These are phyloP conservation scores for Protomyces macrosporus DNA, from an alignment of 1,139 yeast species.

Conservation along the genomic window DNA sequence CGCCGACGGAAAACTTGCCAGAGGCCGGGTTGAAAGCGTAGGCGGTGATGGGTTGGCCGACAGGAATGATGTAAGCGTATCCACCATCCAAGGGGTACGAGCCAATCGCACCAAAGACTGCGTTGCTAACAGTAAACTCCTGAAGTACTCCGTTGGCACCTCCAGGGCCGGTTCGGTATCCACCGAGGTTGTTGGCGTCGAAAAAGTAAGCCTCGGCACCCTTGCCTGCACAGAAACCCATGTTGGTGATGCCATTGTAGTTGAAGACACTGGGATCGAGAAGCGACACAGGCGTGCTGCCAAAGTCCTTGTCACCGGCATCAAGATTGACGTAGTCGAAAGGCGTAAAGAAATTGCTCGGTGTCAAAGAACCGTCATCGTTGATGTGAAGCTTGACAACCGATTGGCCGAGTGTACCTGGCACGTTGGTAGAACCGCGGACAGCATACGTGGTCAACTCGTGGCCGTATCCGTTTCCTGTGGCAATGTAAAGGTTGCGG, in stretches of 20 bases:
- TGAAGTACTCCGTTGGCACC: constrained; percentile 9
- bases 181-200: constrained; percentile 6
- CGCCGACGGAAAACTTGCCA: constrained; percentile 1
- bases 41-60: neutral
- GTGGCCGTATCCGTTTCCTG: constrained; percentile 8
- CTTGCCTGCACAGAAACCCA: constrained; percentile 9
- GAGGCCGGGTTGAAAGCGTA: neutral
- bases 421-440: neutral
- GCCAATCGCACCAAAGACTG: neutral
- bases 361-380: neutral
- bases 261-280: constrained; percentile 2
- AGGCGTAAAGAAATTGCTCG: constrained; percentile 5
- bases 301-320: constrained; percentile 11
- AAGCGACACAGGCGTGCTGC: neutral
- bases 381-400: neutral
- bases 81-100: constrained; percentile 11
- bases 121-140: neutral
- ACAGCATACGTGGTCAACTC: neutral
- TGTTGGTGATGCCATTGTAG: neutral
- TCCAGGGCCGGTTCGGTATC: constrained; percentile 6
- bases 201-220: constrained; percentile 10
- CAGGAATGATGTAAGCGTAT: constrained; percentile 4
- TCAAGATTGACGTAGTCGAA: constrained; percentile 1
- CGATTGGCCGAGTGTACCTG: neutral
- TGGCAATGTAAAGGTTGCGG: neutral